phyloP scores from a whole-genome alignment of 2,329 filamentous ascomycete species.

The Lecanosticta acicola region DNA sequence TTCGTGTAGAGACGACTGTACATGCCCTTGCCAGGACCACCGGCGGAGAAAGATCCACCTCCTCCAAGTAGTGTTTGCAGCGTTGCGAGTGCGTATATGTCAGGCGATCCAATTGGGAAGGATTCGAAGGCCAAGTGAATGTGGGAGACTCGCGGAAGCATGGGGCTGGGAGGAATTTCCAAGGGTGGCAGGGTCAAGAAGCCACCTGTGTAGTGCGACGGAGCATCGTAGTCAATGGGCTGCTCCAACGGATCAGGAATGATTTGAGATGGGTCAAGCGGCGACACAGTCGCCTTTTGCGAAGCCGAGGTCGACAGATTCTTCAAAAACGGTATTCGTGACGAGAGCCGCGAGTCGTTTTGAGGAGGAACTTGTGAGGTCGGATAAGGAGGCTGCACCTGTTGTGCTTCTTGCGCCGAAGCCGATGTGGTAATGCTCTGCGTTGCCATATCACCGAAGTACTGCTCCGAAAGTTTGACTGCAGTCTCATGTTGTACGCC shows the following conservation, averaged over 20 bases:
- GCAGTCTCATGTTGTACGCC: conserved; percentile 80
- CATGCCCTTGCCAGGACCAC: conserved; percentile 97
- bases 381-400: conserved; percentile 30
- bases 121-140: conserved; percentile 96
- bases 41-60: conserved; percentile 92
- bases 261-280: conserved; percentile 44
- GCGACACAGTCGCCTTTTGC: conserved; percentile 54
- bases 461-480: conserved; percentile 70
- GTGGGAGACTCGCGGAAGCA: conserved; percentile 75
- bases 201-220: conserved; percentile 86
- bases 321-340: conserved; percentile 84
- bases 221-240: conserved; percentile 52
- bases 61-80: conserved; percentile 93
- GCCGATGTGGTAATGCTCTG: conserved; percentile 27
- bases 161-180: conserved; percentile 70
- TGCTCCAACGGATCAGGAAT: conserved; percentile 42
- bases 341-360: conserved; percentile 63
- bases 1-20: conserved; percentile 97
- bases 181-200: conserved; percentile 80
- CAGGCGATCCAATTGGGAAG: conserved; percentile 78
- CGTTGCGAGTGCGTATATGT: conserved; percentile 94
- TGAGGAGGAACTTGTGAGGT: conserved; percentile 37
- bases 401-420: conserved; percentile 16
- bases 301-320: conserved; percentile 72
- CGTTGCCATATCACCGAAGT: conserved; percentile 80